Base-by-base conservation (phyloP, 2,329 filamentous ascomycete species). In the Rachicladosporium sp. region DNA sequence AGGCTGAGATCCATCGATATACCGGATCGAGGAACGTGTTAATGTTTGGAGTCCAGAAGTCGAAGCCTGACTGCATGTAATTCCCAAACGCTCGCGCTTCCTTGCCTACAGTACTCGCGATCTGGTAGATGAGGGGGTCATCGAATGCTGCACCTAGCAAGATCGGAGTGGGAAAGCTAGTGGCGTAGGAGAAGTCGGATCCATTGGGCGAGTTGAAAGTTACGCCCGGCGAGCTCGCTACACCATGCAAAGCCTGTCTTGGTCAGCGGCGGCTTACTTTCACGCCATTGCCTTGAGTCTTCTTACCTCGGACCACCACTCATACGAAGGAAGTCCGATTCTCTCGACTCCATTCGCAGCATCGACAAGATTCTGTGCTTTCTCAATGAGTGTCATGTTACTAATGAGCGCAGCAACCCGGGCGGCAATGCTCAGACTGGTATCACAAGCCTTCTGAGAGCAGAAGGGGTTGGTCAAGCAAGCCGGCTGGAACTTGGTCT, bases 51-150 rank as follows among this genome's bases (percentile, higher is more conserved):
- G 77, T 74, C 69, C 73, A 78, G 50, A 65, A 75, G 49, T 76
- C 66, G 6, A 73, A 52, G 1, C 70, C 70, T n/a, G 33, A 36
- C 33, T 37, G 11, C n/a, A 33, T 33, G 11, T 29, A 32, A 47
- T 81, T 81, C 47, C 64, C 74, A 50, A 78, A 80, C 0, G 77
- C 76, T 21, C 78, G 65, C 0, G 71, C 74, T 50, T 81, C 76
- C 0, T 69, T 78, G 3, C 61, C 61, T n/a, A 74, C 65, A 4
- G 73, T 64, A 2, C 53, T 60, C 2, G 67, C 76, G 3, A 81
- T 68, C 4, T 66, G 58, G 11, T 66, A 52, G 46, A 80, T 70
- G 30, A 81, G 56, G 0, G 66, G 67, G 44, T 78, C 73, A 44
- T 81, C 74, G 44, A 81, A 74, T 0, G 75, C 68, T 0, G 76